Base-by-base conservation (phyloP, 1,284 basidiomycete genomes). In the Leccinum cinnamomeum region DNA sequence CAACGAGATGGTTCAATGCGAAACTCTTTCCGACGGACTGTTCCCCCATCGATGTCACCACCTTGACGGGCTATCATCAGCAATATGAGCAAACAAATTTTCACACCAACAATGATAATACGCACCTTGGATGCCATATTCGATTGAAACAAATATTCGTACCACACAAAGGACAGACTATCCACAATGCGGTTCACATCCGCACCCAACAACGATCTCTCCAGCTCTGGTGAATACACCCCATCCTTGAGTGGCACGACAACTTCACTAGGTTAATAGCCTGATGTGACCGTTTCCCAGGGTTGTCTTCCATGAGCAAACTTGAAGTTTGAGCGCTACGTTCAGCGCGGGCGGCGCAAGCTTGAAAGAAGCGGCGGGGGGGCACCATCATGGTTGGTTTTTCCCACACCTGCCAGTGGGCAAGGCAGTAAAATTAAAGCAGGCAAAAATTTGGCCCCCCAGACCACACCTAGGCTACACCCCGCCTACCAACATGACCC, bases 1-100 rank as follows among this genome's bases (percentile, higher is more conserved):
- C 86, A 0, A 79, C 82, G 23, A 88, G 76, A 67, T 88, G 87
- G 53, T 88, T 88, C 14, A 88, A 70, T 0, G 83, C 77, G 64
- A 82, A 88, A 61, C 82, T 84, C 67, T 88, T 88, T 0, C 86
- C 86, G 0, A 88, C 86, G 0, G 84, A 86, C 67, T 87, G 86
- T 68, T 87, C 85, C 73, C 85, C 86, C 86, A 88, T 86, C 0
- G 86, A 88, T 0, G 85, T 85, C 0, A 88, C 84, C 2, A 88
- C 86, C 64, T 79, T 82, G 8, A 88, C 85, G 1, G 84, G 84
- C 85, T 87, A 62, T 30, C 48, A 28, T 39, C 23, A 20, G 2
- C 0, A 53, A 1, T 2, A 12, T 62, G 11, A 69, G 55, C 23
- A 41, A 51, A 10, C 2, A 3, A 10, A 4, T 1, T 5, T 3